Conservation (phyloP, 306 rosid genomes). For the Fagus crenata region DNA sequence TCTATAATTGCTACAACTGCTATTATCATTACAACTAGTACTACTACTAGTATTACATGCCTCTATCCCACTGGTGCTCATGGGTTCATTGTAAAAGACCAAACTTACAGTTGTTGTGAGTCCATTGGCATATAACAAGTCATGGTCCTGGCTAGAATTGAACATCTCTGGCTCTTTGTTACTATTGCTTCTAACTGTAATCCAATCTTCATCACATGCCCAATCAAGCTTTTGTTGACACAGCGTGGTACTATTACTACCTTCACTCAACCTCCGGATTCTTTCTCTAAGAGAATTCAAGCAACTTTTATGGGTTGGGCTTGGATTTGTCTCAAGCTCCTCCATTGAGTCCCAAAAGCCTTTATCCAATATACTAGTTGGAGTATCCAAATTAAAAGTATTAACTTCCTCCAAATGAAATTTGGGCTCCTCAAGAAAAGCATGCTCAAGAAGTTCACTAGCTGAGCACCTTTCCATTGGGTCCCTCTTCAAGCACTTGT, state of each 20-base stretch:
- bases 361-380: slow-evolving; percentile 59
- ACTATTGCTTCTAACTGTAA: slow-evolving; percentile 56
- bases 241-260: slow-evolving; percentile 4
- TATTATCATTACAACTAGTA: background rate
- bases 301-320: slow-evolving; percentile 23
- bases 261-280: slow-evolving; percentile 43
- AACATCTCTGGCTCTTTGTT: slow-evolving; percentile 16
- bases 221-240: slow-evolving; percentile 32
- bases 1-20: background rate
- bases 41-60: slow-evolving; percentile 17
- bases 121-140: slow-evolving; percentile 1
- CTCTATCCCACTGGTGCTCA: background rate
- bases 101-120: slow-evolving; percentile 2
- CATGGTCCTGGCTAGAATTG: background rate
- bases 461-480: slow-evolving; percentile 70
- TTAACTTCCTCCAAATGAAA: slow-evolving; percentile 16
- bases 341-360: slow-evolving; percentile 51
- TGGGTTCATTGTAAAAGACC: slow-evolving; percentile 15
- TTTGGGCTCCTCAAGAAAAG: slow-evolving; percentile 41
- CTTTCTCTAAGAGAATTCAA: slow-evolving; percentile 40
- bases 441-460: slow-evolving; percentile 62
- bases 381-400: slow-evolving; percentile 40
- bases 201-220: slow-evolving; percentile 58
- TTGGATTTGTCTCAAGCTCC: slow-evolving; percentile 20
- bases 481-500: slow-evolving; percentile 61